phyloP scores from a whole-genome alignment of 306 rosid genomes.

The Leucaena leucocephala region DNA sequence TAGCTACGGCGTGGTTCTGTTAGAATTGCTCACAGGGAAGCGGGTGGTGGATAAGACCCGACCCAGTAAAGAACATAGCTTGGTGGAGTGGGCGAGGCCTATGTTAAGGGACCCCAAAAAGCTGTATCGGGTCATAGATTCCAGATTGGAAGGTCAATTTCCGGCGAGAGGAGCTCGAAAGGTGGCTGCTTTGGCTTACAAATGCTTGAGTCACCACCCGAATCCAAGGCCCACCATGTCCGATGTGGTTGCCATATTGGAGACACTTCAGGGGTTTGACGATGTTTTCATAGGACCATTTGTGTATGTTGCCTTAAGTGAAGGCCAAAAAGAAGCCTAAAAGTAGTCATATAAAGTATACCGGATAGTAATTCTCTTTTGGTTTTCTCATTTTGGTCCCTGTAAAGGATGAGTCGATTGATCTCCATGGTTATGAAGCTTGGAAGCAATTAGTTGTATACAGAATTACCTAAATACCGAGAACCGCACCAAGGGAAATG shows the following conservation, averaged over 20 bases:
- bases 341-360: not conserved
- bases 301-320: slow-evolving; percentile 68
- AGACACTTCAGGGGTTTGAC: slow-evolving; percentile 61
- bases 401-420: not conserved
- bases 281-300: slow-evolving; percentile 62
- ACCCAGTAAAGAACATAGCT: slow-evolving; percentile 45
- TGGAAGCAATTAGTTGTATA: slow-evolving; percentile 3
- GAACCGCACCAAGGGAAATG: slow-evolving; percentile 27
- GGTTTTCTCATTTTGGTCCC: slow-evolving; percentile 12
- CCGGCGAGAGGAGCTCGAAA: slow-evolving; percentile 56
- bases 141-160: slow-evolving; percentile 63
- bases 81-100: slow-evolving; percentile 90
- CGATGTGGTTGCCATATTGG: slow-evolving; percentile 61
- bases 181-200: slow-evolving; percentile 65
- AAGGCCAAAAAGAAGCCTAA: slow-evolving; percentile 24
- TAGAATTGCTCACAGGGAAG: slow-evolving; percentile 82
- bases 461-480: slow-evolving; percentile 20
- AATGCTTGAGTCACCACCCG: slow-evolving; percentile 69
- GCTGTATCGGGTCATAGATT: slow-evolving; percentile 53
- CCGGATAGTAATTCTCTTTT: not conserved
- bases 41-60: slow-evolving; percentile 56
- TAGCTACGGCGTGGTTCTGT: slow-evolving; percentile 79
- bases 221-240: slow-evolving; percentile 64
- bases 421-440: slow-evolving; percentile 20
- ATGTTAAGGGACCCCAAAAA: slow-evolving; percentile 57